Conservation (phyloP, 2,329 filamentous ascomycete species). For the Colletotrichum cereale region DNA sequence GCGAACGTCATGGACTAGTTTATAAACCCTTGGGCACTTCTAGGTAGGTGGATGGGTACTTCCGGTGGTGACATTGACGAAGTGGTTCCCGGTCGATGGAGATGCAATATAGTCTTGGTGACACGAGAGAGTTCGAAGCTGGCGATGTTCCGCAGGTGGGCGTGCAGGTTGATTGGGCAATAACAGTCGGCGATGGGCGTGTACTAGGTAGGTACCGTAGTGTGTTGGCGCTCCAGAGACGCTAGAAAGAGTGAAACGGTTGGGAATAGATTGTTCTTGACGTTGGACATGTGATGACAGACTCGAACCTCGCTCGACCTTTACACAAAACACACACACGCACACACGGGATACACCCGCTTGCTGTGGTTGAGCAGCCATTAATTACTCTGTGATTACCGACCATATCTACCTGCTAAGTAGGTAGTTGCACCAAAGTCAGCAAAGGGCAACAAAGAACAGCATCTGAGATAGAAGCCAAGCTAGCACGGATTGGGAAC, state of each 20-base stretch:
- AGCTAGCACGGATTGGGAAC: not conserved
- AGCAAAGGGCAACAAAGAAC: conserved; percentile 17
- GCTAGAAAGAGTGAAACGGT: not conserved
- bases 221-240: not conserved
- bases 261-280: conserved; percentile 1
- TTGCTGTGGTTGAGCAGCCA: not conserved
- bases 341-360: not conserved
- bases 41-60: not conserved
- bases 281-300: conserved; percentile 30
- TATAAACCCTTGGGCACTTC: not conserved
- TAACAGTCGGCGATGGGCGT: conserved; percentile 2
- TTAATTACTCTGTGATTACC: too few relatives aligned
- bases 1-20: not conserved
- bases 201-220: too few relatives aligned
- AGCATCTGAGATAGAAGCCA: not conserved
- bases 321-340: too few relatives aligned
- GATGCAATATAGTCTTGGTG: not conserved
- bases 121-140: conserved; percentile 8
- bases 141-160: not conserved
- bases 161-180: conserved; percentile 18
- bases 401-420: too few relatives aligned
- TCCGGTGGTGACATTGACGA: not conserved
- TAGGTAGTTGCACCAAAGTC: too few relatives aligned
- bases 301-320: not conserved
- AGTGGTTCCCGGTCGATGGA: not conserved